Conservation (phyloP, 1,284 basidiomycete species). For the Puccinia sorghi region DNA sequence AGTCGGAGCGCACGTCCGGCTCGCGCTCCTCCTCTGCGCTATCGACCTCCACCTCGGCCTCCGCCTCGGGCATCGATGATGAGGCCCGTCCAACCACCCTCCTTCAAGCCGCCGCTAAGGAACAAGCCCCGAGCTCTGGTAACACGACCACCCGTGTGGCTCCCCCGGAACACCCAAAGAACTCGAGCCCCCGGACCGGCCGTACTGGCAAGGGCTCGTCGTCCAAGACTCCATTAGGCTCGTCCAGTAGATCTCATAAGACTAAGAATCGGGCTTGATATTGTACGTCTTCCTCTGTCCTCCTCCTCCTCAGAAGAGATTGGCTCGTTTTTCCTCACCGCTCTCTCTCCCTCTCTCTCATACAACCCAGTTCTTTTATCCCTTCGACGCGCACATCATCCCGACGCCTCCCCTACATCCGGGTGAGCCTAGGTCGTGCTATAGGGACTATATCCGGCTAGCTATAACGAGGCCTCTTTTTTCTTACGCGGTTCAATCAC, state of each 20-base stretch:
- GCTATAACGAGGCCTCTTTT: no score
- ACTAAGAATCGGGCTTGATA: not conserved
- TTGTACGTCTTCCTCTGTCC: not conserved
- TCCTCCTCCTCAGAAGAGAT: not conserved
- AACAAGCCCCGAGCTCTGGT: no score
- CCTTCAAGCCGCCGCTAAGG: not conserved
- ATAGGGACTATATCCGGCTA: no score
- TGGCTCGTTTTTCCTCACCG: not conserved
- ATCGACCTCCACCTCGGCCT: slow-evolving; percentile 13
- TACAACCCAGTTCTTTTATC: no score
- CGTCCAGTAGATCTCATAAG: not conserved
- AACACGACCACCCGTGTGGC: not conserved
- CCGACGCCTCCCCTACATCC: no score
- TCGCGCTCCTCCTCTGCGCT: slow-evolving; percentile 1
- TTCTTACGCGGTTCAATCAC: no score
- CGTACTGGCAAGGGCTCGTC: not conserved
- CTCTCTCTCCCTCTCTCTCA: not conserved
- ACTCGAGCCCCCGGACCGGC: not conserved
- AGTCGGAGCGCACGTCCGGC: slow-evolving; percentile 6
- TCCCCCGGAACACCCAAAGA: not conserved
- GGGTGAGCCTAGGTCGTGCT: no score
- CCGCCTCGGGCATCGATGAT: not conserved
- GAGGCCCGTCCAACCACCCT: not conserved
- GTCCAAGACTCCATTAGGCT: no score
- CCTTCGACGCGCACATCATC: no score